Conservation (phyloP, 169 alveolate genomes). For the Babesia sp. region DNA sequence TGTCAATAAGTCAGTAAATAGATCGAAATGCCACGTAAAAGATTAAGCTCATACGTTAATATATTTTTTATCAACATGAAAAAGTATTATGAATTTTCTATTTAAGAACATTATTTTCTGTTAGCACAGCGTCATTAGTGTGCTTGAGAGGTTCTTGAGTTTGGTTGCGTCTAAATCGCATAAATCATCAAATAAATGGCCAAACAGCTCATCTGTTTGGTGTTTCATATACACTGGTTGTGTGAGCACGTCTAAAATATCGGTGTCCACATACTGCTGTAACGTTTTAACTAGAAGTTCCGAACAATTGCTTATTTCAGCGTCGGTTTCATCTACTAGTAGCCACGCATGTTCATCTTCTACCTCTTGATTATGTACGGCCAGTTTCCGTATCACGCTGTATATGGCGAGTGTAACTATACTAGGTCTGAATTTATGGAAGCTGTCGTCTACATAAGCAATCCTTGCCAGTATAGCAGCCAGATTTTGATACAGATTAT, state of each 20-base stretch:
- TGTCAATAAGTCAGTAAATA: too few relatives aligned
- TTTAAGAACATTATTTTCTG: too few relatives aligned
- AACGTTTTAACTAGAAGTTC: conserved; percentile 35
- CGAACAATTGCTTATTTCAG: conserved; percentile 40
- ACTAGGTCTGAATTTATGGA: conserved; percentile 57
- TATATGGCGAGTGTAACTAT: conserved; percentile 51
- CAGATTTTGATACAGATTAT: conserved; percentile 40
- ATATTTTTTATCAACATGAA: too few relatives aligned
- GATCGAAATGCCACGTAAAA: too few relatives aligned
- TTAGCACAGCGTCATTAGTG: neutral
- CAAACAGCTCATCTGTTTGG: conserved; percentile 23
- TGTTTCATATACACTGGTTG: conserved; percentile 55
- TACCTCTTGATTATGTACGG: conserved; percentile 4
- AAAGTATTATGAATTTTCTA: too few relatives aligned
- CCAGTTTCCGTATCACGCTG: conserved; percentile 42
- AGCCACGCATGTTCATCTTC: conserved; percentile 51
- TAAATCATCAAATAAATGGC: conserved; percentile 21
- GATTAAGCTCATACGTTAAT: too few relatives aligned
- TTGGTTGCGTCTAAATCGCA: conserved; percentile 6
- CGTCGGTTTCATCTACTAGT: conserved; percentile 40
- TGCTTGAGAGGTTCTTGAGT: conserved; percentile 1
- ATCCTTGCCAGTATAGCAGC: conserved; percentile 55
- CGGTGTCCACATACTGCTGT: conserved; percentile 55
- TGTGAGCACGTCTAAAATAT: conserved; percentile 48
- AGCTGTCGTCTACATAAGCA: conserved; percentile 64